These are phyloP conservation scores for Neopestalotiopsis sp. DNA, from an alignment of 2,329 filamentous ascomycete genomes.

Conservation along the genomic window DNA sequence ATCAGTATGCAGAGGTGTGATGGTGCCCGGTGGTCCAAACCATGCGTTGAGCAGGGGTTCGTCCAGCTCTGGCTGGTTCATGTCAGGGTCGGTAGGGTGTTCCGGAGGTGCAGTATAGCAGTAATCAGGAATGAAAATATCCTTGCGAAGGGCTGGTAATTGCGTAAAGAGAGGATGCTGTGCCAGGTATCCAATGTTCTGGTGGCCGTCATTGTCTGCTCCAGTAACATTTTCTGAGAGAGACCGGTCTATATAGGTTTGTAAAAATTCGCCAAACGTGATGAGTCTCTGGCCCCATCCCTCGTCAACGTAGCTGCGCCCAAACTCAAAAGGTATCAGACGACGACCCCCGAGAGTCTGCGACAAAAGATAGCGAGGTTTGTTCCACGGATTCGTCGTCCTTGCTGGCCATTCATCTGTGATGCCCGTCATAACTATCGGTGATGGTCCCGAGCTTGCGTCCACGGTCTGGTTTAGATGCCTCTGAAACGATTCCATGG, in stretches of 20 bases:
- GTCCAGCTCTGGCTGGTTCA: slow-evolving; percentile 49
- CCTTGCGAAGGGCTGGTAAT: slow-evolving; percentile 75
- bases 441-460: slow-evolving; percentile 50
- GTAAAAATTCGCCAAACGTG: slow-evolving; percentile 74
- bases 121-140: slow-evolving; percentile 83
- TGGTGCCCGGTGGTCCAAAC: slow-evolving; percentile 87
- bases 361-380: slow-evolving; percentile 74
- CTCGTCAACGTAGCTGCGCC: slow-evolving; percentile 84
- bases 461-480: slow-evolving; percentile 57
- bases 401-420: slow-evolving; percentile 79
- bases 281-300: slow-evolving; percentile 86
- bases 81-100: slow-evolving; percentile 46
- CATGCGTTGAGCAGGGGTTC: slow-evolving; percentile 84
- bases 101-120: slow-evolving; percentile 76
- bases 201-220: slow-evolving; percentile 2
- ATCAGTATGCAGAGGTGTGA: slow-evolving; percentile 92
- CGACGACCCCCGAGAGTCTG: slow-evolving; percentile 78
- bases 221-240: slow-evolving; percentile 14
- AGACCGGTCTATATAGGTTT: slow-evolving; percentile 58
- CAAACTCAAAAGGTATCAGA: slow-evolving; percentile 85
- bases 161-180: slow-evolving; percentile 89
- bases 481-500: slow-evolving; percentile 65
- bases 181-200: slow-evolving; percentile 78
- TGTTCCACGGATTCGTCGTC: slow-evolving; percentile 71
- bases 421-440: slow-evolving; percentile 73